Evolutionary conservation across 305 asterid species (phyloP), one percentile per base, ranked within the genome.

Genomic region (Andrographis paniculata): DNA sequence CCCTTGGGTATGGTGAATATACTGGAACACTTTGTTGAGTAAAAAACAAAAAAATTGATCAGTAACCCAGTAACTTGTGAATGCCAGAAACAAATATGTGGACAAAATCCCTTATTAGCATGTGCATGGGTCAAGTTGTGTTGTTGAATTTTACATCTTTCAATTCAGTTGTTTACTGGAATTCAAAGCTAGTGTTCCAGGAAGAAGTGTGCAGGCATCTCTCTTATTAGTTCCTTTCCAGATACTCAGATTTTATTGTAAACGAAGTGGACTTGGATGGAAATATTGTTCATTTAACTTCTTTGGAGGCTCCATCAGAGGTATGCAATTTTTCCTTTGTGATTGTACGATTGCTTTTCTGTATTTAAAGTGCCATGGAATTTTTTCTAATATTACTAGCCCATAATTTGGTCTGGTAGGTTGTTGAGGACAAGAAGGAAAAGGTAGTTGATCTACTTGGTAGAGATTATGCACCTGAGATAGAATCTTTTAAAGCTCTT

Each of bases 161-260:
- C 40, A n/a, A 24, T 42, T 21, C 20, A 50, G 55, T 48, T 42
- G 13, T 17, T 55, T 24, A 37, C 27, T 15, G 11, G 58, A 21
- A 36, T 18, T 22, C 42, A 23, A 17, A 53, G 17, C 35, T 14
- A 17, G 24, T 56, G 30, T 37, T 60, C 14, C 22, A 31, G 16
- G n/a, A n/a, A 42, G 45, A 43, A 40, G n/a, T 43, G 54, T 52
- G 21, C 17, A 53, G 14, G 37, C 24, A 51, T 47, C 53, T 39
- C 12, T 50, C 49, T 35, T 55, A 44, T 45, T 48, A 56, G 35
- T 46, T 51, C 41, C 56, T 67, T 48, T 58, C 49, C 71, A 89
- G 98, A 74, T 91, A 86, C 64, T 86, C 96, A 0, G 96, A 91
- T 78, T 91, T 91, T 56, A 83, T 91, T 47, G 99, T 91, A 36